phyloP scores from a whole-genome alignment of 2,329 filamentous ascomycete genomes.

The Talaromyces sp. region DNA sequence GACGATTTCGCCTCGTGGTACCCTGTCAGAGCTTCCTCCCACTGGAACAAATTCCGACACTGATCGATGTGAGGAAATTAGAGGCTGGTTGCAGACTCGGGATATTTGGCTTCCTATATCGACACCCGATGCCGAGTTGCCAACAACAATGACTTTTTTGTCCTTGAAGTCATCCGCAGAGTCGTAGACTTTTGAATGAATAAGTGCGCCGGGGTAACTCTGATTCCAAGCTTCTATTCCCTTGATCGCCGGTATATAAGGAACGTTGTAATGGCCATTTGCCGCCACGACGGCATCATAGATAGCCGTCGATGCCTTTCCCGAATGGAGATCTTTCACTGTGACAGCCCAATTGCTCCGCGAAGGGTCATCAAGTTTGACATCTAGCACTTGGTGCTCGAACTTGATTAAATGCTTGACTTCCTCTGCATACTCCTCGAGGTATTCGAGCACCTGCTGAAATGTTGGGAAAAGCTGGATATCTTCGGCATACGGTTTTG shows the following conservation, averaged over 20 bases:
- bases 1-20: conserved; percentile 51
- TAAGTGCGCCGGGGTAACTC: conserved; percentile 57
- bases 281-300: conserved; percentile 75
- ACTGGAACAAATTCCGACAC: conserved; percentile 42
- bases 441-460: conserved; percentile 66
- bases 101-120: conserved; percentile 78
- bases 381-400: conserved; percentile 61
- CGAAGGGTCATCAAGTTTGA: conserved; percentile 41
- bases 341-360: conserved; percentile 57
- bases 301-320: conserved; percentile 35
- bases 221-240: conserved; percentile 58
- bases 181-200: conserved; percentile 78
- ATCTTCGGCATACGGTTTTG: conserved; percentile 60
- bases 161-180: conserved; percentile 56
- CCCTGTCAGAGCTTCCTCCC: conserved; percentile 47
- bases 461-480: conserved; percentile 71
- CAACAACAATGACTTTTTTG: conserved; percentile 77
- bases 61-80: conserved; percentile 60
- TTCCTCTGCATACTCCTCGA: conserved; percentile 66
- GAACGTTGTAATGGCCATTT: conserved; percentile 69
- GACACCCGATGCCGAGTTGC: conserved; percentile 76
- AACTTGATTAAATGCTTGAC: conserved; percentile 66
- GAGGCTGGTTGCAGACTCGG: conserved; percentile 52
- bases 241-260: conserved; percentile 60
- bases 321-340: conserved; percentile 48